A percentile compares a stretch with the other conserved stretches of the same genome.
Conservation (phyloP, 805 yeast species). For the Schwanniomyces pseudopolymorphus region DNA sequence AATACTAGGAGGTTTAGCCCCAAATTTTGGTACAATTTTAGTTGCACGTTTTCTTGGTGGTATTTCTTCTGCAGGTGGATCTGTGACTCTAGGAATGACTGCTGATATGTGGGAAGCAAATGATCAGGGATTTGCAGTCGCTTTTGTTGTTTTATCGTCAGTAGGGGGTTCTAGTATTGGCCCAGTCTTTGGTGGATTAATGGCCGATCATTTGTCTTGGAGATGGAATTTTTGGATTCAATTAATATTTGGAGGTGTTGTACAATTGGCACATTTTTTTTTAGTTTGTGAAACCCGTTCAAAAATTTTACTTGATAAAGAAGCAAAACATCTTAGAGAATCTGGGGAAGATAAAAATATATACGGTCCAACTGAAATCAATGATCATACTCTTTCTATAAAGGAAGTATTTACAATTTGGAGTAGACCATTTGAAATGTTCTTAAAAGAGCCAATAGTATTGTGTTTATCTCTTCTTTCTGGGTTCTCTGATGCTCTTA, state of each 20-base stretch:
- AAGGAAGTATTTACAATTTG: conserved; percentile 28
- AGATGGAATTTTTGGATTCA: conserved; percentile 32
- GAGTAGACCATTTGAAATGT: conserved; percentile 33
- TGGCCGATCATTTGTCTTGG: conserved; percentile 18
- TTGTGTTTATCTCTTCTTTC: conserved; percentile 32
- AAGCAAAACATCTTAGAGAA: conserved; percentile 35
- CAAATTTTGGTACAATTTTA: conserved; percentile 24
- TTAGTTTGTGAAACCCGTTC: conserved; percentile 36
- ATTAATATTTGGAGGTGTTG: conserved; percentile 33
- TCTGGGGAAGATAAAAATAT: conserved; percentile 30
- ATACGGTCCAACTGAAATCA: conserved; percentile 35
- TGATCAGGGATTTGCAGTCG: conserved; percentile 32
- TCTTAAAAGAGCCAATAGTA: conserved; percentile 21
- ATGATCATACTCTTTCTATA: conserved; percentile 14
- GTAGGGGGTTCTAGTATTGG: conserved; percentile 32
- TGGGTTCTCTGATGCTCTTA: conserved; percentile 37
- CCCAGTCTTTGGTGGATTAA: conserved; percentile 27
- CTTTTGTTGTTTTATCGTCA: conserved; percentile 30
- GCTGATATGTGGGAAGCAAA: conserved; percentile 35
- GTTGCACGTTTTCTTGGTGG: conserved; percentile 29
- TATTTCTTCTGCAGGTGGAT: conserved; percentile 32
- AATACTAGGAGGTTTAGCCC: conserved; percentile 29
- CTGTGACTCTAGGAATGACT: conserved; percentile 32
- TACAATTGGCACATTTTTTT: conserved; percentile 32
- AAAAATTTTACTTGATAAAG: conserved; percentile 31